Evolutionary conservation across 208 protist genomes (phyloP), one percentile per base, ranked within the genome.

Genomic region (Leptomonas pyrrhocoris): DNA sequence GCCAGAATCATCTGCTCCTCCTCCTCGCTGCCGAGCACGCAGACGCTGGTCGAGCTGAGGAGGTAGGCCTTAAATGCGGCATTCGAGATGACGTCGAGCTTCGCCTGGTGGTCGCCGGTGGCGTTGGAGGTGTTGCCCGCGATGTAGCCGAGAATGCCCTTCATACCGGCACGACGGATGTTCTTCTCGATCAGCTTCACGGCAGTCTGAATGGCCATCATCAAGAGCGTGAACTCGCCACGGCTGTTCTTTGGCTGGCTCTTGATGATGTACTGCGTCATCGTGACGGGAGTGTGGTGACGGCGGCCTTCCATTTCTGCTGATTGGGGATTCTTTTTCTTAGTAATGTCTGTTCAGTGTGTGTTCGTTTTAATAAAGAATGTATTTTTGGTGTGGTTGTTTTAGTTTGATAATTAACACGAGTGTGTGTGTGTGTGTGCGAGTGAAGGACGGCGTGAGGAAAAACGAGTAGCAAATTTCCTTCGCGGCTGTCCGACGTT

Each of bases 191-290:
- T 86, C 19, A 96, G 80, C 74, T 96, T 96, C 23, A 96, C 85
- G 12, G 88, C 84, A 0, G 91, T 96, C 56, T 96, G 91, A 38
- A 96, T 86, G 19, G 91, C 91, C 85, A 94, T 96, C 91, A 96
- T 96, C 70, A 96, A 81, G 19, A 96, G 68, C 40, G 91, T 96
- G 67, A 96, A 96, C 54, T 87, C 88, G 58, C 91, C 91, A 28
- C 87, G 78, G 55, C 88, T 92, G 66, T 84, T 67, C 64, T 71
- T 63, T 3, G 91, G 91, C 62, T 96, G 91, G 58, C 78, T 94
- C 66, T 76, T 82, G 70, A 96, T 91, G 36, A 96, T 73, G 77
- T 86, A 96, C 81, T 96, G 91, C 77, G 86, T 92, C 50, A 96
- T 74, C 62, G 89, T 94, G 28, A 72, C 56, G 16, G 91, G 86